phyloP scores from a whole-genome alignment of 441 rosid genomes.

The Eutrema salsugineum region DNA sequence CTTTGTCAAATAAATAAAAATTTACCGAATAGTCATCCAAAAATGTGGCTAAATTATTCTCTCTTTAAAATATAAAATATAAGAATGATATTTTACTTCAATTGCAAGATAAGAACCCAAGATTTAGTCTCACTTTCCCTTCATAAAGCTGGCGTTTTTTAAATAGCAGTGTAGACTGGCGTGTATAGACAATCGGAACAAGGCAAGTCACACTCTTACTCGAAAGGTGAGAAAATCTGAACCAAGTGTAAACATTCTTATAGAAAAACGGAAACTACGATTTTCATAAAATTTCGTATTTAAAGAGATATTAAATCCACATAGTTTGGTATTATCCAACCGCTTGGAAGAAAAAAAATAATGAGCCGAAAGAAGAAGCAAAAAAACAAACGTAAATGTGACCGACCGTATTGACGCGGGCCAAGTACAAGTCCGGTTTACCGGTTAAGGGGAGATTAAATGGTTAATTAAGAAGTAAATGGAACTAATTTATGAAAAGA shows the following conservation, averaged over 20 bases:
- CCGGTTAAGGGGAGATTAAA: not conserved
- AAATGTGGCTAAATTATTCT: not conserved
- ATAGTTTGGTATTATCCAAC: not conserved
- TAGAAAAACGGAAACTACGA: not conserved
- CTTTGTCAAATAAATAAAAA: not conserved
- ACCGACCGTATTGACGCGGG: not conserved
- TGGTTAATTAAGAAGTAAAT: not conserved
- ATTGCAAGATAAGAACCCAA: slow-evolving; percentile 14
- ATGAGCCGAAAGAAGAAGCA: not conserved
- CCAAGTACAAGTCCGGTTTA: not conserved
- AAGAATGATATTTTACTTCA: slow-evolving; percentile 1
- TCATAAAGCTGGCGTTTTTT: not conserved
- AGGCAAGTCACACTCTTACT: not conserved
- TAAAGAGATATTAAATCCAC: not conserved
- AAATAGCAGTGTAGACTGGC: not conserved
- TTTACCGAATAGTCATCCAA: not conserved
- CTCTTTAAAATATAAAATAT: not conserved
- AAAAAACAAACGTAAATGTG: not conserved
- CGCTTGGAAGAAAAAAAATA: not conserved
- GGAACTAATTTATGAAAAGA: not conserved
- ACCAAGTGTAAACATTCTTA: not conserved
- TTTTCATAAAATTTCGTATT: no score
- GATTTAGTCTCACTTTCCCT: not conserved
- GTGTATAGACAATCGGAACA: not conserved
- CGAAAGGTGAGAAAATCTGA: not conserved